Base-by-base conservation (phyloP, 768 basidiomycete genomes). In the Pulveroboletus sp. region DNA sequence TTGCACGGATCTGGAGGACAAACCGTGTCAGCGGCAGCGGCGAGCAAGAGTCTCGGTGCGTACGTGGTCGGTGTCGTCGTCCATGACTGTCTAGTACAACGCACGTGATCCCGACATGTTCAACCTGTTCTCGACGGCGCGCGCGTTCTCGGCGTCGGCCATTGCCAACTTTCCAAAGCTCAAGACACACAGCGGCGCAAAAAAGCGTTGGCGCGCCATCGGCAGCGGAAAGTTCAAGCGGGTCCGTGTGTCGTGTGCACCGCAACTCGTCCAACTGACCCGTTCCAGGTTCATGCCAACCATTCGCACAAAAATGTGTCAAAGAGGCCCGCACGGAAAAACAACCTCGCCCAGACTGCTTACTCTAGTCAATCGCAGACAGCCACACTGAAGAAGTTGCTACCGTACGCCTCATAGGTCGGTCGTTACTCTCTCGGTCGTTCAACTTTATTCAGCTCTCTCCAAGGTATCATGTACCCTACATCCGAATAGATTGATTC, bases 41-140 rank as follows among this genome's bases (percentile, higher is more conserved):
- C 13, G 3, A 4, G 14, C 1, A 2, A 31, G 40, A 16, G 6
- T 1, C n/a, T n/a, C n/a, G n/a, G 39, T 43, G 20, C 75, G 47
- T 75, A 90, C 89, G 45, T 85, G 79, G 60, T 91, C 91, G 11
- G 90, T 92, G 68, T 91, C 90, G 53, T 85, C 82, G 53, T 83
- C 56, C 66, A 68, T 68, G 50, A 47, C 70, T 65, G 62, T 75
- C 17, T 25, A 17, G 5, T 12, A 13, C 14, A 13, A 13, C 27
- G 16, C 61, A 61, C 59, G 59, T 62, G 60, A 62, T 39, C 45
- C 12, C 12, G 14, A 7, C 47, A 61, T 69, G 60, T 55, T 57
- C 43, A 46, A 48, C 32, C 41, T 68, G 14, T 6, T 64, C 31
- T 51, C 57, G 33, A 62, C 56, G 23, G 57, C 61, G 29, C 76